phyloP scores from a whole-genome alignment of 306 rosid species.

The Sophora flavescens region DNA sequence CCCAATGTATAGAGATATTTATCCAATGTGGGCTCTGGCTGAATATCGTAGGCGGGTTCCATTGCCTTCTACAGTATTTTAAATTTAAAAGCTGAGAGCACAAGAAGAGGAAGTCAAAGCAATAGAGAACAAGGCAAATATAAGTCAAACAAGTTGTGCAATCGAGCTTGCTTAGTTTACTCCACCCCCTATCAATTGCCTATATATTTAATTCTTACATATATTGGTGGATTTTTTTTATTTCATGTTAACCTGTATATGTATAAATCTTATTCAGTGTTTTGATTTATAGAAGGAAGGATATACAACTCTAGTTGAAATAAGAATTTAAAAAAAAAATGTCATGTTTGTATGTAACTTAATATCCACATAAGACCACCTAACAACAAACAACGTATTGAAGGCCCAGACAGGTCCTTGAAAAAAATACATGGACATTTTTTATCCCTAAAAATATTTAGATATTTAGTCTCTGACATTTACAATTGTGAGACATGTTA shows the following conservation, averaged over 20 bases:
- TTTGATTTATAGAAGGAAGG: not conserved
- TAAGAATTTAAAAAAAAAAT: too few species aligned
- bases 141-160: not conserved
- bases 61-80: conserved; percentile 50
- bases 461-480: too few species aligned
- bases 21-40: conserved; percentile 78
- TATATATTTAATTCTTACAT: conserved; percentile 2
- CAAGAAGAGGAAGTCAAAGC: not conserved
- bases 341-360: too few species aligned
- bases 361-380: too few species aligned
- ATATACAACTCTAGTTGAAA: conserved; percentile 10
- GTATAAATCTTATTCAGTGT: conserved; percentile 34
- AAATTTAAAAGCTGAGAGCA: conserved; percentile 14
- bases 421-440: too few species aligned
- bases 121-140: not conserved
- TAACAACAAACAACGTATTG: too few species aligned
- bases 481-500: too few species aligned
- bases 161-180: conserved; percentile 10
- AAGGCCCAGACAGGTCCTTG: too few species aligned
- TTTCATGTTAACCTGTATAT: not conserved
- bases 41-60: conserved; percentile 71
- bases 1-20: conserved; percentile 77
- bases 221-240: not conserved
- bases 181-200: not conserved
- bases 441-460: too few species aligned